Percentiles rank a stretch among this genome's conserved stretches.
These are phyloP conservation scores for Pyrenophora seminiperda DNA, from an alignment of 2,329 filamentous ascomycete genomes.

Conservation along the genomic window DNA sequence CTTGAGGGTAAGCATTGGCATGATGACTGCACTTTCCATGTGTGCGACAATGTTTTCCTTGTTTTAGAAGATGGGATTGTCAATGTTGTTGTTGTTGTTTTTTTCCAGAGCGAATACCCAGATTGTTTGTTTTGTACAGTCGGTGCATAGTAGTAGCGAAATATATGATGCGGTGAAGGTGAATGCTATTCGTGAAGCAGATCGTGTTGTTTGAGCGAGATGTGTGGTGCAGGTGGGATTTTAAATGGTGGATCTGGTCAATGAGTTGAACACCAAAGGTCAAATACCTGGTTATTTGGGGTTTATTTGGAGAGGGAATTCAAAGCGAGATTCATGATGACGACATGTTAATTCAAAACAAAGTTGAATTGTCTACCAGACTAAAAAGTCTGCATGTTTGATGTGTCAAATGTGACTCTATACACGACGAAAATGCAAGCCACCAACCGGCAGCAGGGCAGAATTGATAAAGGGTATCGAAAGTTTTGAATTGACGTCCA, in stretches of 20 bases:
- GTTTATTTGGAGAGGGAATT: too few relatives aligned
- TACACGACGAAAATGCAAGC: too few relatives aligned
- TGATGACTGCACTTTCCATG: constrained; percentile 14
- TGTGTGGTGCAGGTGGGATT: not conserved
- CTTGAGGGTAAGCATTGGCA: constrained; percentile 10
- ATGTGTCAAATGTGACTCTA: too few relatives aligned
- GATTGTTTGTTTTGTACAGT: constrained; percentile 1
- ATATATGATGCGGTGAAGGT: not conserved
- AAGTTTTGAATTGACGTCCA: too few relatives aligned
- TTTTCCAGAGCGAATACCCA: constrained; percentile 5
- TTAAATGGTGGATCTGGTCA: not conserved
- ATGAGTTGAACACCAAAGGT: too few relatives aligned
- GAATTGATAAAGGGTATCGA: too few relatives aligned
- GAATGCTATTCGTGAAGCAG: not conserved
- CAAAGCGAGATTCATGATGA: too few relatives aligned
- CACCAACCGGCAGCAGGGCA: too few relatives aligned
- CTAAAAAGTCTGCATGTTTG: too few relatives aligned
- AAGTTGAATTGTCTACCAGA: too few relatives aligned
- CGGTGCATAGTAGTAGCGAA: not conserved
- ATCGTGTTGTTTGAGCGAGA: not conserved
- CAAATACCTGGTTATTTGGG: not conserved
- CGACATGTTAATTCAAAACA: too few relatives aligned
- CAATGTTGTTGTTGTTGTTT: not conserved
- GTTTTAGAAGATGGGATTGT: not conserved
- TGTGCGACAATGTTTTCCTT: constrained; percentile 6